Base-by-base conservation (phyloP, 2,329 filamentous ascomycete genomes). In the Aspergillus floridensis region DNA sequence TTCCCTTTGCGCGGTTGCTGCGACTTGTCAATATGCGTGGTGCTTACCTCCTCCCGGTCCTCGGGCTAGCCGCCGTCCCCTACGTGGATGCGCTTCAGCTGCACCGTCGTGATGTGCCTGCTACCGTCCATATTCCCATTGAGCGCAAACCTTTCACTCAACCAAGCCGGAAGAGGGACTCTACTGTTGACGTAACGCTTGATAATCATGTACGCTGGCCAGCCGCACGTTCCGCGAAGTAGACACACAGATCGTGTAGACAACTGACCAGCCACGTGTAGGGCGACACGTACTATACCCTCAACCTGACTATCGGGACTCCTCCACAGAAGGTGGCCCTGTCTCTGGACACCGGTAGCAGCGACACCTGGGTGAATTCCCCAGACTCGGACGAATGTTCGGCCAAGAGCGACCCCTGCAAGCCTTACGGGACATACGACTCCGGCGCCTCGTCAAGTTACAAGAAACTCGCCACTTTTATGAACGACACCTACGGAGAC, bases 401-500 rank as follows among this genome's bases (percentile, higher is more conserved):
- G 7, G 68, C 73, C 4, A 67, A 70, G 0, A 69, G 70, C 1
- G 50, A 54, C 26, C 70, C 80, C 1, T 95, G 91, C 70, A 68
- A 74, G 4, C 77, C 75, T 24, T 83, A 85, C 1, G 91, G 90
- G 14, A 86, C 86, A 1, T 96, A 92, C 74, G 73, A 77, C 48
- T 83, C 89, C 46, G 88, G 90, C 71, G 75, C 80, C 1, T 95
- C 91, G 0, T 90, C 88, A 1, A 89, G 90, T 2, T 92, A 92
- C 73, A 71, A 81, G 31, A 89, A 88, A 68, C 74, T 95, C 53
- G 85, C 86, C 66, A 86, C 83, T 70, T 80, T 84, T 59, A 95
- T 96, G 79, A 91, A 92, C 76, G 93, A 95, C 62, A 87, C 87
- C 1, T 96, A 96, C 63, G 88, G 88, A 31, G 91, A 95, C 74